Conservation (phyloP, 371 early-diverging fungal genomes). For the Nematocida minor region DNA sequence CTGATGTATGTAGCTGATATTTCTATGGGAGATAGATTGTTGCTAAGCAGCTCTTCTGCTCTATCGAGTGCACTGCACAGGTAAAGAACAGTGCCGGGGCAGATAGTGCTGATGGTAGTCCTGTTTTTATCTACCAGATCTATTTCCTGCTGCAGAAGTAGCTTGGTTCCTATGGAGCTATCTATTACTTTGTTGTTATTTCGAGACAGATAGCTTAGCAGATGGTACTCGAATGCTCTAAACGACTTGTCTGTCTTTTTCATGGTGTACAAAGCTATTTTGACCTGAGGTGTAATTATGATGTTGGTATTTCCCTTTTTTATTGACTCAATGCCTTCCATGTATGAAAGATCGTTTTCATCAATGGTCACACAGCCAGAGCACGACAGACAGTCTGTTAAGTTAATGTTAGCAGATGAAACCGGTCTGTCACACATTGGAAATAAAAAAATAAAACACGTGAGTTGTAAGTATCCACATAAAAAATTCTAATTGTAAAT, state of each 20-base stretch:
- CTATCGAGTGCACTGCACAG: slow-evolving; percentile 4
- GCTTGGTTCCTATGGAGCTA: background rate
- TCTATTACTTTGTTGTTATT: slow-evolving; percentile 5
- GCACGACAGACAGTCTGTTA: slow-evolving; percentile 8
- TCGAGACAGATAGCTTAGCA: background rate
- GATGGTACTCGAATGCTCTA: slow-evolving; percentile 24
- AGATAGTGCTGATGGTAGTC: slow-evolving; percentile 6
- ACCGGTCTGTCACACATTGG: slow-evolving; percentile 4
- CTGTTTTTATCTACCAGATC: background rate
- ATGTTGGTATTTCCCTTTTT: background rate
- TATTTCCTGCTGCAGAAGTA: background rate
- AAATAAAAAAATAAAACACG: background rate
- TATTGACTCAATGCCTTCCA: background rate
- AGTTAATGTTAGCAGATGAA: background rate
- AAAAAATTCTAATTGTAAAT: too few species aligned
- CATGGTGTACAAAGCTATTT: slow-evolving; percentile 1
- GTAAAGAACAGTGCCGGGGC: slow-evolving; percentile 46
- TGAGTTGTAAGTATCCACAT: too few species aligned
- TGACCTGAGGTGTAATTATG: slow-evolving; percentile 35
- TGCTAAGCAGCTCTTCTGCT: background rate
- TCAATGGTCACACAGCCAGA: slow-evolving; percentile 1
- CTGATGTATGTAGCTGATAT: slow-evolving; percentile 12
- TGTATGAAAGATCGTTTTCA: background rate
- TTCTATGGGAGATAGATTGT: slow-evolving; percentile 20
- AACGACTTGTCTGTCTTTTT: background rate